These are phyloP conservation scores for Trichoderma polysporum DNA, from an alignment of 2,329 filamentous ascomycete species.

Conservation along the genomic window DNA sequence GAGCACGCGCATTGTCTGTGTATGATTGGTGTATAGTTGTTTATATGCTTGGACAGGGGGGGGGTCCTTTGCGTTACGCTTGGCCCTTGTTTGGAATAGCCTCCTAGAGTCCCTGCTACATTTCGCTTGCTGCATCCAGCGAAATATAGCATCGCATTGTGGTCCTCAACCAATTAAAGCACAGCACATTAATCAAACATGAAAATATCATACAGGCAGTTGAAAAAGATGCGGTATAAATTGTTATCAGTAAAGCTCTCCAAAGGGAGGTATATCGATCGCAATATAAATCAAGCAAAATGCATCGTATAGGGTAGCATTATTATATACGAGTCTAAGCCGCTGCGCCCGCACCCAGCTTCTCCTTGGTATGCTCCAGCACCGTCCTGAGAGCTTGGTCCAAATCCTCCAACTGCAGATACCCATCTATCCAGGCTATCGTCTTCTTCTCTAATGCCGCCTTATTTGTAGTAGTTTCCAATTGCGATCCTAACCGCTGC, in stretches of 20 bases:
- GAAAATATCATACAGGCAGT: not conserved
- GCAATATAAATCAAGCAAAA: not conserved
- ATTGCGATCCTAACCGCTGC: constrained; percentile 54
- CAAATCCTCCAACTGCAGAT: constrained; percentile 49
- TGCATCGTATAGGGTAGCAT: not conserved
- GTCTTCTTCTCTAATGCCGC: constrained; percentile 49
- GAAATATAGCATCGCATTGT: not conserved
- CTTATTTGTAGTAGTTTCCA: constrained; percentile 48
- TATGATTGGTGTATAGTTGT: not conserved
- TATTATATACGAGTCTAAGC: not conserved
- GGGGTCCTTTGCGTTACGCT: not conserved
- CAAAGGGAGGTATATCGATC: not conserved
- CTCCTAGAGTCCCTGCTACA: not conserved
- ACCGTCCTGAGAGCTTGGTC: constrained; percentile 58
- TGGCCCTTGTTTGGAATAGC: not conserved
- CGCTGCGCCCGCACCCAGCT: constrained; percentile 22
- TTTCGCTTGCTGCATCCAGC: not conserved
- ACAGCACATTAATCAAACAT: not conserved
- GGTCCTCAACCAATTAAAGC: not conserved
- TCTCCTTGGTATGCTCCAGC: constrained; percentile 50
- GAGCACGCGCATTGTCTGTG: not conserved
- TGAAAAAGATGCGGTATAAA: too few relatives aligned
- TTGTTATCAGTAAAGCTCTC: not conserved
- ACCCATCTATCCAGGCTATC: constrained; percentile 53
- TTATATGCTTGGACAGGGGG: not conserved